Evolutionary conservation across 192 early-diverging fungal species (phyloP), one percentile per base, ranked within the genome.

Genomic region (Coemansia sp.): DNA sequence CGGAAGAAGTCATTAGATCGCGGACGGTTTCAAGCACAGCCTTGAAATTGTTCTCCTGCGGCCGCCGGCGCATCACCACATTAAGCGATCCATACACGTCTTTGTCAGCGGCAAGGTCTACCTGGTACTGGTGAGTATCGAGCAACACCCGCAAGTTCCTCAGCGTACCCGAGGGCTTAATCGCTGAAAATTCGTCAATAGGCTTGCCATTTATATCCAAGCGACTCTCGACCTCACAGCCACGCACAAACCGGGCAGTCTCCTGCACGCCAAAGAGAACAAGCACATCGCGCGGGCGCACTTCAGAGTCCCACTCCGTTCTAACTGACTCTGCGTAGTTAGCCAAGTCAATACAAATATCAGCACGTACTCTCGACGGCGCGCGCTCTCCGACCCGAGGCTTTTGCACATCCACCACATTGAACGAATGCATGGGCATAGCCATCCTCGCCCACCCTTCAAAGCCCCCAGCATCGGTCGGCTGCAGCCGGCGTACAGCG

Each of bases 371-470:
- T 15, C 19, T 37, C 3, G 59, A 75, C 12, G 93, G 94, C 31
- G 85, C 88, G 29, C 69, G 74, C 65, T 94, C 73, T 44, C 83
- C 83, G 25, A 85, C 39, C n/a, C 50, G 45, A 3, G 78, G 75
- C 25, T 59, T 61, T 59, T 67, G 69, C 70, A 96, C 86, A 68
- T 95, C 91, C 1, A 89, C 85, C 31, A 97, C 82, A 7, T 21
- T 17, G 64, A 94, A 87, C 57, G 78, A 62, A 5, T 86, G 85
- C 46, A 97, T 86, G 0, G 89, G 88, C 37, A 89, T 69, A 0
- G 93, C 98, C 91, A 97, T 98, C 45, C 95, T 83, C 9, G 94
- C 90, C 96, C 97, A 98, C 34, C 98, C 97, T 2, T 76, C 77
- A 80, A 97, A 99, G n/a, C 86, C 84, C 0, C 91, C 95, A 0